Base-by-base conservation (phyloP, 495 filamentous ascomycete species). In the Copromyces sp. region DNA sequence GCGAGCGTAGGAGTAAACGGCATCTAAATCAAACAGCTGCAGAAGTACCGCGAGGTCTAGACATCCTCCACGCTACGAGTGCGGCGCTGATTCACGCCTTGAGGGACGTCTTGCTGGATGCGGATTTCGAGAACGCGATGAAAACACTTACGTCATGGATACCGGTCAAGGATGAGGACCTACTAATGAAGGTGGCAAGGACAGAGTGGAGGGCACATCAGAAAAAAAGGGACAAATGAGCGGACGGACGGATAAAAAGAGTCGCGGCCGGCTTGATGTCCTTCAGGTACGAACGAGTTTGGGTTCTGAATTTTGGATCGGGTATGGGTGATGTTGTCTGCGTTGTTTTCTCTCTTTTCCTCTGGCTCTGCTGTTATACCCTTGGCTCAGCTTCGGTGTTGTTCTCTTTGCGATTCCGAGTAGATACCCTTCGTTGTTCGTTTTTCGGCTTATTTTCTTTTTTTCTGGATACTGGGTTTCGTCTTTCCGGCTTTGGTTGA, bases 111-210 rank as follows among this genome's bases (percentile, higher is more conserved):
- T 85, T 99, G 24, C 87, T 99, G 1, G 94, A 97, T 74, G 93
- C 92, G 6, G 95, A 98, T 76, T 99, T 99, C 77, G 95, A 99
- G 81, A 96, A 97, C 77, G 90, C 91, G 16, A 99, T 99, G 95
- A 98, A 98, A 82, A 92, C 95, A 37, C 87, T 99, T 73, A 99
- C 95, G 45, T 93, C 92, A 72, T 98, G 93, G 91, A 90, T 99
- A 44, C 96, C 96, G 14, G 91, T 99, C 76, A 93, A 92, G 82
- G 96, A 98, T 74, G 93, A 96, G 80, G 95, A 99, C 78, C 79
- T 97, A 42, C 86, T 99, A 75, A 97, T 99, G 93, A 90, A 91
- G 73, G 94, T 99, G 29, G 89, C 93, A n/a, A 90, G 92, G 78
- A 88, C 92, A 20, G 95, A 98, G 83, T 99, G 93, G 90, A 95